Evolutionary conservation across 2,329 filamentous ascomycete species (phyloP), one percentile per base, ranked within the genome.

Genomic region (Balansia obtecta): DNA sequence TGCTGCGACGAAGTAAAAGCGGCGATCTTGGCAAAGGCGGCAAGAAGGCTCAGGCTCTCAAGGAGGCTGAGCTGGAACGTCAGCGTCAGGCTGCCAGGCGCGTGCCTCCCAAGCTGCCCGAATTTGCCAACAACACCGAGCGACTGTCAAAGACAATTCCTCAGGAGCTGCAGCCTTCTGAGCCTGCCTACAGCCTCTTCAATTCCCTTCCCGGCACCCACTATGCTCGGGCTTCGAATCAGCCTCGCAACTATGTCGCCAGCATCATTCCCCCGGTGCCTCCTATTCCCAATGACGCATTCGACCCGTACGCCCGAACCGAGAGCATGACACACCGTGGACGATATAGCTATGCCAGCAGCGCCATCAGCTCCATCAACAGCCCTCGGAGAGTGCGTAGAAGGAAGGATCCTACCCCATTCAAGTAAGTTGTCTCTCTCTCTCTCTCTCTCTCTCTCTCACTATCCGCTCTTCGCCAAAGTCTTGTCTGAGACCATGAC

Each of bases 271-370:
- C 72, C 45, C 74, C 80, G 42, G 67, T 76, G 43, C 79, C 79
- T 49, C 80, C 82, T 1, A 71, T 84, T 48, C 79, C 80, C 45
- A 77, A 72, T 63, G 77, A 77, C 52, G 77, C 76, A 60, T 75
- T 79, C 55, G 88, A 95, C 60, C 85, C 87, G 13, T 93, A 93
- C 63, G 82, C 85, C 44, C 80, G 87, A 55, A 84, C 86, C 37
- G 88, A 94, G 72, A 96, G 91, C 75, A 96, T 97, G 88, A 90
- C 91, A 59, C 85, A 97, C 68, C 88, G 93, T 59, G 89, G 91
- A 53, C 86, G 93, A 57, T 95, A 95, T 71, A 96, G 90, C 71
- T 97, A 96, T 70, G 89, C 91, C 51, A 95, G 87, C 71, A 94
- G 86, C 68, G 85, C 87, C 49, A 80, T 91, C 57, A 95, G 88